Percentiles rank a stretch among this genome's conserved stretches.
These are phyloP conservation scores for Betula pendula DNA, from an alignment of 306 rosid species.

Conservation along the genomic window DNA sequence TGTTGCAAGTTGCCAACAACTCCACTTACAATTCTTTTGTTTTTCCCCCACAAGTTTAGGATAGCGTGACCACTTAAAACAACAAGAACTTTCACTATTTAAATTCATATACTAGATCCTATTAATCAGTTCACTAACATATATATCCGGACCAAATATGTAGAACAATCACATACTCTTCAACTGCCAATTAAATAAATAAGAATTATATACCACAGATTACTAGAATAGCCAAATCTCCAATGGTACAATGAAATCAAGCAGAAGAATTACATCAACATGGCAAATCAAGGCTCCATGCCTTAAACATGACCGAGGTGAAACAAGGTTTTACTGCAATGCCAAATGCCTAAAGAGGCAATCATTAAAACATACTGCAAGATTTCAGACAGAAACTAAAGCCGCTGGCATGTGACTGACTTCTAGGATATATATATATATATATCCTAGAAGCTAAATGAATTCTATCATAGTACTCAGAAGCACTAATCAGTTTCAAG, in stretches of 20 bases:
- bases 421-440: not conserved
- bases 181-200: not conserved
- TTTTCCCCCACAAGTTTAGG: not conserved
- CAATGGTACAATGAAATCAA: not conserved
- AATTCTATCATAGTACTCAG: constrained; percentile 19
- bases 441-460: constrained; percentile 1
- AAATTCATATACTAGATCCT: not conserved
- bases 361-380: not conserved
- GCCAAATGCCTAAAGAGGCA: not conserved
- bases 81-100: not conserved
- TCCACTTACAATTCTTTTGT: not conserved
- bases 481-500: constrained; percentile 23
- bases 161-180: not conserved
- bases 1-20: not conserved
- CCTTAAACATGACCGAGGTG: constrained; percentile 5
- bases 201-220: no score
- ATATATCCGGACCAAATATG: not conserved
- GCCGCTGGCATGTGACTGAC: not conserved
- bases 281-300: constrained; percentile 20
- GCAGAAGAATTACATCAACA: constrained; percentile 14
- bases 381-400: not conserved
- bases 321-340: constrained; percentile 11
- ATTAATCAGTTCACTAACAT: not conserved
- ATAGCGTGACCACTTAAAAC: not conserved
- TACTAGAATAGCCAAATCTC: constrained; percentile 2